Conservation (phyloP, 2,329 filamentous ascomycete genomes). For the Lasiodiplodia gonubiensis region DNA sequence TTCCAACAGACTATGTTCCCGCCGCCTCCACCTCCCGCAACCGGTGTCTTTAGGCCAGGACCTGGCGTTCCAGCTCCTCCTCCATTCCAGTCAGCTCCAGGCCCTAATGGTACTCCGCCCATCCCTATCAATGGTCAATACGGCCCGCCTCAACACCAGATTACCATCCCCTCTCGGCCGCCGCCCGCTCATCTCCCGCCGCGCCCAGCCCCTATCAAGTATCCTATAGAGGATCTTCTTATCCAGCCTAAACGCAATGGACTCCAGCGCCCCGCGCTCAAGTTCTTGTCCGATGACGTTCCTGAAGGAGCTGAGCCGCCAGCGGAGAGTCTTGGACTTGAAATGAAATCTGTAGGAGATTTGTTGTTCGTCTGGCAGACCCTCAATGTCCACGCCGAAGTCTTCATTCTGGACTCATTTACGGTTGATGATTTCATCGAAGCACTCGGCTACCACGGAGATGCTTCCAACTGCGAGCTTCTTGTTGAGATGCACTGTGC, state of each 20-base stretch:
- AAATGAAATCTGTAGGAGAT: slow-evolving; percentile 83
- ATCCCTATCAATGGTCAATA: slow-evolving; percentile 24
- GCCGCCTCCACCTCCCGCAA: not conserved
- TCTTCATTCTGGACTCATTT: slow-evolving; percentile 93
- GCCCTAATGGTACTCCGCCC: not conserved
- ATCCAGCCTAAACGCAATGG: slow-evolving; percentile 70
- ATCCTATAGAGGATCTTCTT: slow-evolving; percentile 93
- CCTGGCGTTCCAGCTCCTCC: slow-evolving; percentile 20
- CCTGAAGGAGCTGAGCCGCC: slow-evolving; percentile 45
- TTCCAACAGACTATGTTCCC: slow-evolving; percentile 14
- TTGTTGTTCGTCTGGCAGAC: slow-evolving; percentile 95
- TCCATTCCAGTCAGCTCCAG: slow-evolving; percentile 17
- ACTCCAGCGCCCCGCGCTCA: slow-evolving; percentile 72
- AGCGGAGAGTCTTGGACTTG: slow-evolving; percentile 60
- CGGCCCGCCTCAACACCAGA: slow-evolving; percentile 14
- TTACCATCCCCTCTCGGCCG: slow-evolving; percentile 14
- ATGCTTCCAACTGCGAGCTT: slow-evolving; percentile 78
- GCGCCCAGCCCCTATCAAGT: slow-evolving; percentile 74
- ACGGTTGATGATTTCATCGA: slow-evolving; percentile 97
- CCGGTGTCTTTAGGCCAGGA: slow-evolving; percentile 15
- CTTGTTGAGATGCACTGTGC: slow-evolving; percentile 92
- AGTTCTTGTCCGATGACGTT: slow-evolving; percentile 74
- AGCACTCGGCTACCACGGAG: slow-evolving; percentile 77
- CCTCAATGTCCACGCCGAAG: slow-evolving; percentile 95
- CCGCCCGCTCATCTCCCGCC: slow-evolving; percentile 47